Conservation (phyloP, 192 early-diverging fungal species). For the Chytriomyces sp. region DNA sequence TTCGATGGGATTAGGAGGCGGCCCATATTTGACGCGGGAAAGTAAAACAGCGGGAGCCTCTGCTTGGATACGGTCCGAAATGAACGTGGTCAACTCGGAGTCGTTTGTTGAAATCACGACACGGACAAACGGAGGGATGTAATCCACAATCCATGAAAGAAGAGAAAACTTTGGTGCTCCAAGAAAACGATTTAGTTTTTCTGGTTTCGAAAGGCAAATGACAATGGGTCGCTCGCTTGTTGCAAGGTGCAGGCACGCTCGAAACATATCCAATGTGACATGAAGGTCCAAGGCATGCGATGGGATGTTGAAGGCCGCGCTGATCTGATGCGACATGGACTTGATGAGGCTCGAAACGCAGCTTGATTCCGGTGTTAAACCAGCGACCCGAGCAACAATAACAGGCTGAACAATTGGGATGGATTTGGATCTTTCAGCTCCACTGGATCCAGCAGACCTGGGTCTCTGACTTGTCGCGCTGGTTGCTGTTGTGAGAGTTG, state of each 20-base stretch:
- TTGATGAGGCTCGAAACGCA: conserved; percentile 8
- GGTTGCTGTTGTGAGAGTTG: conserved; percentile 2
- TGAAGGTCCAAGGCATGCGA: background rate
- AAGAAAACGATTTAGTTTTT: background rate
- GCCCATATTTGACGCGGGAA: conserved; percentile 2
- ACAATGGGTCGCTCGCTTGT: conserved; percentile 16
- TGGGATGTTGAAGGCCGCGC: conserved; percentile 18
- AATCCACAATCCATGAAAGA: conserved; percentile 32
- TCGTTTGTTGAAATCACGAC: conserved; percentile 17
- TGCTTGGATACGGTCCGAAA: conserved; percentile 6
- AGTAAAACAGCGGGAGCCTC: background rate
- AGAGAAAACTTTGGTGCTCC: background rate
- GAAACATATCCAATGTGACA: conserved; percentile 28
- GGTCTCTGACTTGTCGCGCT: background rate
- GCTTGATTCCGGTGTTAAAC: conserved; percentile 20
- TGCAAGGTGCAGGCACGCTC: conserved; percentile 18
- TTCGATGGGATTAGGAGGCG: conserved; percentile 2
- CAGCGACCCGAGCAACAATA: conserved; percentile 22
- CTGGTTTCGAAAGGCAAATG: conserved; percentile 27
- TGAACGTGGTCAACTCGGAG: background rate
- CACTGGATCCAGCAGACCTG: background rate
- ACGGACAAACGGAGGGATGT: conserved; percentile 27
- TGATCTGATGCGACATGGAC: conserved; percentile 33
- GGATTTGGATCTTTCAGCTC: background rate
- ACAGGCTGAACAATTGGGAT: conserved; percentile 16